Base-by-base conservation (phyloP, 768 basidiomycete genomes). In the Tremella yokohamensis region DNA sequence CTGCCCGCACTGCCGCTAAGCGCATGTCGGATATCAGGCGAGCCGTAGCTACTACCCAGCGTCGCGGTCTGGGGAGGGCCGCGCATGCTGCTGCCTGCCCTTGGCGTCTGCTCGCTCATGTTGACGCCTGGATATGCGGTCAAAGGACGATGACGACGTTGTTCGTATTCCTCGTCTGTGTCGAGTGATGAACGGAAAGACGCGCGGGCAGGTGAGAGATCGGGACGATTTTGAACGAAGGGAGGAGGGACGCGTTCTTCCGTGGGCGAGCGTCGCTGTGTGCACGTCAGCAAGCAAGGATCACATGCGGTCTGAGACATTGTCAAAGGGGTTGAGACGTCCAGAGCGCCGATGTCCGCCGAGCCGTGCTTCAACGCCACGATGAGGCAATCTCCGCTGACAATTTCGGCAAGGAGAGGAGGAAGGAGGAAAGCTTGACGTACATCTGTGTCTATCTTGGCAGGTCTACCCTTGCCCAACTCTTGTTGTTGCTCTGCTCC, bases 31-130 rank as follows among this genome's bases (percentile, higher is more conserved):
- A 38, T 19, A 61, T 55, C 24, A 55, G 69, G 65, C 8, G 66
- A 65, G 18, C 66, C 66, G 40, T 65, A 66, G 18, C 49, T 56
- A 29, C 65, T 63, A 1, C 62, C 67, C 40, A 61, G 58, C 29
- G 29, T 34, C 8, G 67, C 62, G 20, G 58, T 65, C 3, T 58
- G 57, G 18, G 66, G 65, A 16, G 34, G 26, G 11, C 57, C 57
- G n/a, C 65, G 57, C 22, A 42, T 42, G 37, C 52, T 56, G 3
- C 51, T 53, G 39, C 56, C 26, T 39, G 25, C 39, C 26, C 57
- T 38, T 4, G 57, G 57, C 3, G 62, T 63, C 37, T 54, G 52
- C 1, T 63, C 62, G 11, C 62, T 39, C 26, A 24, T 29, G 29
- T 34, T 34, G 29, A 34, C 29, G 18, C 49, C 16, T 54, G 49